Base-by-base conservation (phyloP, 768 basidiomycete species). In the Podaxis sp. region DNA sequence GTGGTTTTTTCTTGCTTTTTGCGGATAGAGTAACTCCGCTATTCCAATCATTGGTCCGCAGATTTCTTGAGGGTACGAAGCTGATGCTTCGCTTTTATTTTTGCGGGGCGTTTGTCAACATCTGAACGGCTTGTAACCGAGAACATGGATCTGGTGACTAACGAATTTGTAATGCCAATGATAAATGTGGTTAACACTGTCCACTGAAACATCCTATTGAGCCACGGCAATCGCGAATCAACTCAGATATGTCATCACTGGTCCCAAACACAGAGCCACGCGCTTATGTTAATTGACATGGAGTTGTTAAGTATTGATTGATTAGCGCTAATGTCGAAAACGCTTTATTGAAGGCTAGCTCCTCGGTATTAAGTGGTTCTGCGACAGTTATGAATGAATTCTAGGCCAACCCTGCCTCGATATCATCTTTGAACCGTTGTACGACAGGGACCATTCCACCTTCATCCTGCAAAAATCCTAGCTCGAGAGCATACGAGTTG, bases 381-480 rank as follows among this genome's bases (percentile, higher is more conserved):
- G 19, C 26, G 49, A 51, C 22, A 22, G 9, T n/a, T 42, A 42
- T 42, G 40, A 33, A 51, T 3, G 38, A 59, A 12, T 24, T 28
- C 52, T 51, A 63, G 7, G 55, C 36, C 36, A 57, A 39, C 2
- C 59, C 59, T 17, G 52, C 59, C 44, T 42, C 52, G 30, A 61
- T 8, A 19, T 64, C 61, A 42, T 55, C 51, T 53, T 68, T 62
- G 54, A 82, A 81, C 59, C 67, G 72, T 51, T 71, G 68, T n/a
- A 82, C 76, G 30, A 82, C 71, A 11, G 76, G 75, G 52, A 77
- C 77, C 75, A 82, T 81, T 1, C 81, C 80, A 13, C 79, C 80
- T 64, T 79, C 72, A 65, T 83, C 81, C 12, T 73, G 76, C n/a
- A 68, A 52, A 58, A 81, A 82, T 1, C 81, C 81, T 13, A 84